A percentile compares a stretch with the other conserved stretches of the same genome.
These are phyloP conservation scores for Picochlorum costavermella DNA, from an alignment of 139 green algal species.

Conservation along the genomic window DNA sequence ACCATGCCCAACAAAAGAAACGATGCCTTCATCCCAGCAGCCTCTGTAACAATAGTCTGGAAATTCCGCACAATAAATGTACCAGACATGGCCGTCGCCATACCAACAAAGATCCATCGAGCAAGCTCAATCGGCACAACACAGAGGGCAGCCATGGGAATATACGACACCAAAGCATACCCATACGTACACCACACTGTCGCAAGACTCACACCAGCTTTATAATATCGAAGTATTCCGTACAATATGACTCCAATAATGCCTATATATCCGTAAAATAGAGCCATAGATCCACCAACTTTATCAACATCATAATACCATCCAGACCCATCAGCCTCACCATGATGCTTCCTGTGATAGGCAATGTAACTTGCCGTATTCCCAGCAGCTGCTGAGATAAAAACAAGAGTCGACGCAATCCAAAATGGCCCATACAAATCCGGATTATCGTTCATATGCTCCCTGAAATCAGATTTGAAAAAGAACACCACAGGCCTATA, in stretches of 20 bases:
- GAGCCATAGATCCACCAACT: slow-evolving; percentile 48
- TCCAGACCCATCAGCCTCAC: background rate
- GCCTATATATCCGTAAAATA: slow-evolving; percentile 83
- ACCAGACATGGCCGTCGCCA: slow-evolving; percentile 41
- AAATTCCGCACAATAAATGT: slow-evolving; percentile 70
- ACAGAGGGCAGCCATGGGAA: slow-evolving; percentile 67
- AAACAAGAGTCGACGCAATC: slow-evolving; percentile 77
- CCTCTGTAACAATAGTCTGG: slow-evolving; percentile 42
- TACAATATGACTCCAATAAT: slow-evolving; percentile 47
- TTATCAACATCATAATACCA: slow-evolving; percentile 52
- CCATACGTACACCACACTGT: slow-evolving; percentile 77
- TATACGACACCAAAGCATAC: slow-evolving; percentile 69
- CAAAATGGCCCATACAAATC: slow-evolving; percentile 83
- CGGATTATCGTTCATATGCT: slow-evolving; percentile 47
- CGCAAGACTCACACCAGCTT: slow-evolving; percentile 47
- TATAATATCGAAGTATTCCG: slow-evolving; percentile 46
- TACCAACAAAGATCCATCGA: slow-evolving; percentile 50
- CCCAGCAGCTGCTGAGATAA: slow-evolving; percentile 62
- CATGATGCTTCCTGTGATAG: slow-evolving; percentile 22
- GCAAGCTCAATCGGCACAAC: slow-evolving; percentile 53
- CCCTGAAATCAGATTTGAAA: slow-evolving; percentile 66
- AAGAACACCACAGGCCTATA: slow-evolving; percentile 54
- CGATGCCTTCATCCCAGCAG: slow-evolving; percentile 48
- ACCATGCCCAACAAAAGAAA: slow-evolving; percentile 46
- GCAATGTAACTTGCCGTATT: slow-evolving; percentile 63